Base-by-base conservation (phyloP, 148 eudicot genomes). In the Fagopyrum esculentum region DNA sequence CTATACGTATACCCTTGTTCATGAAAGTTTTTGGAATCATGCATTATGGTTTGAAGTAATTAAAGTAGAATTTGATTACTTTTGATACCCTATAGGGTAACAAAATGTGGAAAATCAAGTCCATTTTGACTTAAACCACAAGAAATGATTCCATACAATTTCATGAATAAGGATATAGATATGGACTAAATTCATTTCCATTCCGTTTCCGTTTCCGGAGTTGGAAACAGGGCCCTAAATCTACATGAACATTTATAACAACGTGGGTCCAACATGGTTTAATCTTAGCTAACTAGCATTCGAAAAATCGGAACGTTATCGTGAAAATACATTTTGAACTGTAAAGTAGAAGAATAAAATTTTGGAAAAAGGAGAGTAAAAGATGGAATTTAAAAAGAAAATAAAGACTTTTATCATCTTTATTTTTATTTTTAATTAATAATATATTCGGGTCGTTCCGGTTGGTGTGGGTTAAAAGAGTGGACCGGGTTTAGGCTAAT, bases 281-380 rank as follows among this genome's bases (percentile, higher is more conserved):
- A 2, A 64, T 64, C 5, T 57, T 17, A 17, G 6, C 6, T 12
- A 12, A 35, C 16, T 61, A 61, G 43, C 16, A 1, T 64, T 11
- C 45, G 0, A 56, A 6, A 35, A 66, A 35, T 64, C 17, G 15
- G 17, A 64, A 29, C 30, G 6, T 12, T 5, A 61, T 30, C 29
- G 30, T 12, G n/a, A 1, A 35, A 64, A 64, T 35, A 22, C 26
- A 64, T 5, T 61, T 61, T 66, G 46, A 66, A 66, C 46, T 40
- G 71, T 66, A 66, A 66, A 66, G 71, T 56, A 1, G 8, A 30
- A 9, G 69, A 40, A 40, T 64, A 64, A 64, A 66, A 46, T 44
- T 6, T 26, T 1, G 6, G 6, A 9, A 10, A 11, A 59, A 26
- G 11, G 3, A 59, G 44, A 29, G 43, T 29, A 29, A 29, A 61